Percentiles rank a stretch among this genome's conserved stretches.
Conservation (phyloP, 176 grass and related monocot species). For the Puya raimondii region DNA sequence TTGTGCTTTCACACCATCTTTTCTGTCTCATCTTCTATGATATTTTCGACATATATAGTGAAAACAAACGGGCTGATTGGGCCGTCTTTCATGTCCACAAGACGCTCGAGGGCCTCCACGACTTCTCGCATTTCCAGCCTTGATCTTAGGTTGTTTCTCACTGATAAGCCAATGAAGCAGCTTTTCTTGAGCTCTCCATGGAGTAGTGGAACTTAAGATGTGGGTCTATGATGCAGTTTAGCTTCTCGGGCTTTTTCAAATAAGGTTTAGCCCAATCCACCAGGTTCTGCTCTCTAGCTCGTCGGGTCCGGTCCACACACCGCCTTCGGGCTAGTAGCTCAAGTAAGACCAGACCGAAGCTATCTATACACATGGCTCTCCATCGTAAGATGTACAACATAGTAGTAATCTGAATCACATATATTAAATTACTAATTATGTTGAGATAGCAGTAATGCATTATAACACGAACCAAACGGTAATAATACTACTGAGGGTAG, state of each 20-base stretch:
- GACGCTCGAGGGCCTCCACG: constrained; percentile 46
- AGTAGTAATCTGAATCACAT: too few relatives aligned
- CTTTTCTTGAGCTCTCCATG: constrained; percentile 18
- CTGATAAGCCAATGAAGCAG: constrained; percentile 31
- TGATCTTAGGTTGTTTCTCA: constrained; percentile 40
- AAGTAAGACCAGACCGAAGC: constrained; percentile 74
- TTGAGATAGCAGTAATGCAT: too few relatives aligned
- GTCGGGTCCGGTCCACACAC: constrained; percentile 59
- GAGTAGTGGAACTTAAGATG: constrained; percentile 42
- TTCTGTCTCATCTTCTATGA: background rate
- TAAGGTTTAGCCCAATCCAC: constrained; percentile 46
- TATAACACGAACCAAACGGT: too few relatives aligned
- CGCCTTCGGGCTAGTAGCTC: constrained; percentile 77
- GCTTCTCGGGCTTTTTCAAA: constrained; percentile 30
- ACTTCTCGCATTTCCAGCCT: constrained; percentile 48
- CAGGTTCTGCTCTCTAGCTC: constrained; percentile 30
- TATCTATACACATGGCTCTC: constrained; percentile 85
- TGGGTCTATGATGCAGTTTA: constrained; percentile 57
- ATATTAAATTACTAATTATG: too few relatives aligned
- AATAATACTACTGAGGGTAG: too few relatives aligned
- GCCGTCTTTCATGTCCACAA: background rate
- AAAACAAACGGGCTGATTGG: background rate
- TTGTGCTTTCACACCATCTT: background rate
- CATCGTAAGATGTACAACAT: constrained; percentile 76
- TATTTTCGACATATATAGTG: background rate